These are phyloP conservation scores for barley (Hordeum vulgare) DNA, from an alignment of 176 grass and related monocot genomes.

Conservation along the genomic window MorexV3_pseudomolecules_assembly NC_058518.1:273176561-273177060, in stretches of 20 bases:
- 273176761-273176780: neutral
- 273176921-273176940: constrained; percentile 46
- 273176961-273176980: constrained; percentile 56
- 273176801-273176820: neutral
- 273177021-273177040: constrained; percentile 45
- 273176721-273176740: too few species aligned
- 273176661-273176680: neutral
- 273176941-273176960: constrained; percentile 68
- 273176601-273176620: too few species aligned
- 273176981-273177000: constrained; percentile 45
- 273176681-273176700: neutral
- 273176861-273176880: constrained; percentile 49
- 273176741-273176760: neutral
- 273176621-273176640: too few species aligned
- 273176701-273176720: neutral
- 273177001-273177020: constrained; percentile 36
- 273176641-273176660: neutral
- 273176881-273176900: constrained; percentile 13
- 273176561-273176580: neutral
- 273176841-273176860: constrained; percentile 46
- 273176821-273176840: constrained; percentile 55
- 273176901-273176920: constrained; percentile 1
- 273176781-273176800: neutral
- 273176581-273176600: too few species aligned
- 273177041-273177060: neutral